phyloP scores from a whole-genome alignment of 352 stramenopile species.

The Pythium chondricola region DNA sequence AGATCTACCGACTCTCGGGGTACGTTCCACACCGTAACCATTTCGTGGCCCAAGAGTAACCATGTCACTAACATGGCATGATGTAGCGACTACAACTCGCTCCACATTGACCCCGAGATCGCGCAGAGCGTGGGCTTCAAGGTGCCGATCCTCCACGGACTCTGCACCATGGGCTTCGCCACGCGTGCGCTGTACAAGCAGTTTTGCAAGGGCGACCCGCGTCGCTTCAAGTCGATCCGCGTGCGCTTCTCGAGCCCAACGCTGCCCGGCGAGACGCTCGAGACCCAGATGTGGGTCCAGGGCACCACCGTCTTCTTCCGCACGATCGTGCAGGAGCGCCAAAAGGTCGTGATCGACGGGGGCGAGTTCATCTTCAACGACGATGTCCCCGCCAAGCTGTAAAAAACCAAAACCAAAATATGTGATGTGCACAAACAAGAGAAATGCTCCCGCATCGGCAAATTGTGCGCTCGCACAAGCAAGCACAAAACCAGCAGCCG shows the following conservation, averaged over 20 bases:
- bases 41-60: no score
- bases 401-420: no score
- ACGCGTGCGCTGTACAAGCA: constrained; percentile 72
- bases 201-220: constrained; percentile 64
- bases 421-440: no score
- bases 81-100: constrained; percentile 90
- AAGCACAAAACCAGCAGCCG: no score
- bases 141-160: constrained; percentile 89
- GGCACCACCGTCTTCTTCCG: constrained; percentile 63
- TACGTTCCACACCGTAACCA: no score
- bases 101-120: constrained; percentile 90
- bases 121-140: constrained; percentile 72
- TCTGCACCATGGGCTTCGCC: constrained; percentile 90
- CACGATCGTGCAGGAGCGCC: constrained; percentile 64
- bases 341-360: constrained; percentile 70
- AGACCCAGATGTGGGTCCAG: constrained; percentile 77
- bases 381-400: constrained; percentile 20
- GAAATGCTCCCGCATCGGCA: no score
- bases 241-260: constrained; percentile 85
- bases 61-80: constrained; percentile 1
- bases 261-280: constrained; percentile 82
- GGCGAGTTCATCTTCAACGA: constrained; percentile 67
- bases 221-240: constrained; percentile 79
- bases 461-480: no score
- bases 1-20: constrained; percentile 92